phyloP scores from a whole-genome alignment of 208 protist species.

The Leishmania tarentolae region DNA sequence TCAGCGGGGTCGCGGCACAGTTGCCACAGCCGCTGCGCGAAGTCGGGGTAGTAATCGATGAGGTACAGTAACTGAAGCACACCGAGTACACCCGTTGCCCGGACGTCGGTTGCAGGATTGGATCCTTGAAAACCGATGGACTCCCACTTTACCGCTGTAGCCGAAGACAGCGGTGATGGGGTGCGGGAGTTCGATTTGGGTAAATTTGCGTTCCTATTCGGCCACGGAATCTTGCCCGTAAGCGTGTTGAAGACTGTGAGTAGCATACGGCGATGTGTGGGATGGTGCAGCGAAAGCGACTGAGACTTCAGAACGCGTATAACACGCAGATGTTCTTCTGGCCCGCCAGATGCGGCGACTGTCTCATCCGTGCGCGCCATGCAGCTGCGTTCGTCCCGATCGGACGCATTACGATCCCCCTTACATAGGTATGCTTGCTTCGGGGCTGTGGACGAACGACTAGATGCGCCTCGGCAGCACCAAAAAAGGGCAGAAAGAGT shows the following conservation, averaged over 20 bases:
- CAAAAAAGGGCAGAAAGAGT: neutral
- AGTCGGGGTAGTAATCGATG: slow-evolving; percentile 62
- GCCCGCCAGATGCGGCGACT: neutral
- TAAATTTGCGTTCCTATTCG: neutral
- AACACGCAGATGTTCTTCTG: slow-evolving; percentile 16
- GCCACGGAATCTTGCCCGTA: slow-evolving; percentile 18
- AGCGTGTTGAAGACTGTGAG: slow-evolving; percentile 59
- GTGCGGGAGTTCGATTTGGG: neutral
- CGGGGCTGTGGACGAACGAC: neutral
- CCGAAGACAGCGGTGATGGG: slow-evolving; percentile 3
- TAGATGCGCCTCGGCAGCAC: neutral
- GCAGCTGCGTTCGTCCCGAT: neutral
- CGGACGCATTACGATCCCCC: neutral
- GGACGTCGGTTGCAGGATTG: slow-evolving; percentile 82
- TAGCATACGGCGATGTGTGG: slow-evolving; percentile 57
- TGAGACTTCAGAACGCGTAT: slow-evolving; percentile 32
- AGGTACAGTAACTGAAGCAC: slow-evolving; percentile 77
- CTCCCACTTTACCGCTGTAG: slow-evolving; percentile 57
- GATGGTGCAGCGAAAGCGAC: slow-evolving; percentile 33
- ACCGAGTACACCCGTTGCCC: slow-evolving; percentile 69
- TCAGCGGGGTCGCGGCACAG: slow-evolving; percentile 40
- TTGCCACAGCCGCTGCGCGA: slow-evolving; percentile 55
- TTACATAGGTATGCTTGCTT: neutral
- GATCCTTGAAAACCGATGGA: slow-evolving; percentile 76
- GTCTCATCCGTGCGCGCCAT: neutral